Conservation (phyloP, 495 filamentous ascomycete genomes). For the Daldinia grandis region DNA sequence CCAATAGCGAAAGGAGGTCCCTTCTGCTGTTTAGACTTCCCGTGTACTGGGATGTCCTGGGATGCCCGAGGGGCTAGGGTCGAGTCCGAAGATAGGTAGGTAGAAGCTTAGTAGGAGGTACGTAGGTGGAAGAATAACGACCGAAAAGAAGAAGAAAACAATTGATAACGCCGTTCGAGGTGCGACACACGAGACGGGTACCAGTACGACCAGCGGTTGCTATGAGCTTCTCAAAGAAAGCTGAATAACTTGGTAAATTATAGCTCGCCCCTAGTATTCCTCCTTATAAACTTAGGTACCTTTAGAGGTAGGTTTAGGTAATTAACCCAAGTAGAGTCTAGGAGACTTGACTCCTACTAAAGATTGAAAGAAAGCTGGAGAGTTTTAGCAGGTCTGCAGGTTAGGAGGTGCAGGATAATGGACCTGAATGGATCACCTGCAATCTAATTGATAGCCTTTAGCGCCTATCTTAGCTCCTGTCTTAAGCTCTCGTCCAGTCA, state of each 20-base stretch:
- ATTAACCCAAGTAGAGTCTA: conserved; percentile 2
- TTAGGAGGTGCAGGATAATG: conserved; percentile 10
- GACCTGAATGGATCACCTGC: conserved; percentile 26
- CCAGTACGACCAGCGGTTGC: conserved; percentile 1
- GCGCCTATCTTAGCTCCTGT: conserved; percentile 28
- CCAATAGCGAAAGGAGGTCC: neutral
- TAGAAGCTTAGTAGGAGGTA: conserved; percentile 7
- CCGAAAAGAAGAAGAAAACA: neutral
- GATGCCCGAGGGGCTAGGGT: conserved; percentile 16
- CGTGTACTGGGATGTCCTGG: no score
- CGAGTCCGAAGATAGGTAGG: conserved; percentile 30
- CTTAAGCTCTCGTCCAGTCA: conserved; percentile 4
- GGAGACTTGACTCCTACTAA: conserved; percentile 7
- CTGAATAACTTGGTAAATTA: conserved; percentile 1
- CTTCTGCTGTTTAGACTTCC: neutral
- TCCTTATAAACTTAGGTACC: neutral
- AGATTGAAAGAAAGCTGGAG: conserved; percentile 1
- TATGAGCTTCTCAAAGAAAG: neutral
- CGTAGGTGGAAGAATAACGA: conserved; percentile 1
- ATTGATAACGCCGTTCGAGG: conserved; percentile 11
- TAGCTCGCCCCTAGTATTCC: neutral
- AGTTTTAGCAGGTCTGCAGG: neutral
- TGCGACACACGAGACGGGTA: neutral
- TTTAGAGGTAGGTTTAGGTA: neutral
- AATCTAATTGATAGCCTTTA: conserved; percentile 36